Conservation (phyloP, 2,329 filamentous ascomycete species). For the Hypoxylon sp. region DNA sequence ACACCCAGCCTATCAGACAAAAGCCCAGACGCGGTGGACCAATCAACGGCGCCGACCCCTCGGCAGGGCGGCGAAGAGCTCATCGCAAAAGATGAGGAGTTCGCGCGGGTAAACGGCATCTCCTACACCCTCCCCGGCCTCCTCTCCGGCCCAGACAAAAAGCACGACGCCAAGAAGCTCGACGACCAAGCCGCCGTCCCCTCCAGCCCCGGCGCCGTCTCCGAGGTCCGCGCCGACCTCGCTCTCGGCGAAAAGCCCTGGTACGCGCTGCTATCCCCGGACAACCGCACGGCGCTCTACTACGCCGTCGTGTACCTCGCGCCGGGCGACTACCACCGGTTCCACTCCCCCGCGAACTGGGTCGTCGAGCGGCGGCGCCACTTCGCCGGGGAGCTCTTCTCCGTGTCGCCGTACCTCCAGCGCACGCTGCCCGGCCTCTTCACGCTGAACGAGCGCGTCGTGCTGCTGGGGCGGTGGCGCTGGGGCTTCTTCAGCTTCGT, state of each 20-base stretch:
- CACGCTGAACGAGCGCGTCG: conserved; percentile 95
- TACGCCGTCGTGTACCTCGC: conserved; percentile 97
- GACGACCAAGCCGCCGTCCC: conserved; percentile 80
- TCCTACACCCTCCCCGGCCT: conserved; percentile 92
- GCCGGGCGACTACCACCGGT: conserved; percentile 97
- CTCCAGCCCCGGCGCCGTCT: conserved; percentile 75
- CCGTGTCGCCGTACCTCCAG: conserved; percentile 94
- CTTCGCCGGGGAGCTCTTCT: conserved; percentile 96
- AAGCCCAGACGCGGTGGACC: conserved; percentile 46
- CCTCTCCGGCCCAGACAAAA: conserved; percentile 72
- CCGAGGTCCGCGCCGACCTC: conserved; percentile 85
- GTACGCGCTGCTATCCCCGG: conserved; percentile 74
- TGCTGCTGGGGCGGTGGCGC: conserved; percentile 92
- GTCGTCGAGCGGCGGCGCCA: conserved; percentile 95
- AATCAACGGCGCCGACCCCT: conserved; percentile 41
- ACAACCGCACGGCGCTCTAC: conserved; percentile 80
- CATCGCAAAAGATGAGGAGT: conserved; percentile 87
- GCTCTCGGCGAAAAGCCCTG: conserved; percentile 77
- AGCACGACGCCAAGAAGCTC: conserved; percentile 57
- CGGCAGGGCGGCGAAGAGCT: conserved; percentile 69
- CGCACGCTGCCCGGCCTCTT: conserved; percentile 93
- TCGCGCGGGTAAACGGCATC: conserved; percentile 93
- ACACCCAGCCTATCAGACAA: conserved; percentile 65
- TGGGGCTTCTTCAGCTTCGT: conserved; percentile 98
- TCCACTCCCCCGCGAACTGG: conserved; percentile 96